Conservation (phyloP, 2,329 filamentous ascomycete genomes). For the Penicillium sp. region DNA sequence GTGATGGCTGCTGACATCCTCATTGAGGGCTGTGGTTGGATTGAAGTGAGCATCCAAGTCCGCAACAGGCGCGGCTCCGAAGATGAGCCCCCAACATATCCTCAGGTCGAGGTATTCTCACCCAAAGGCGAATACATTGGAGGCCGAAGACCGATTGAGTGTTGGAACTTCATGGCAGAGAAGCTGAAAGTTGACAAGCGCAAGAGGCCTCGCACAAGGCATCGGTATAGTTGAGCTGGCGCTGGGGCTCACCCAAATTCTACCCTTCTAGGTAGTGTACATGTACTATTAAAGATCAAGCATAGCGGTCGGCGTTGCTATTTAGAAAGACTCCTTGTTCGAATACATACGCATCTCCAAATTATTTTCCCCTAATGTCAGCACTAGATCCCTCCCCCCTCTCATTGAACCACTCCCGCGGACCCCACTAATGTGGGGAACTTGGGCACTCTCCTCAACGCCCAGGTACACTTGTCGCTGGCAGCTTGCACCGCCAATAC, state of each 20-base stretch:
- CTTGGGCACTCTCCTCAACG: neutral
- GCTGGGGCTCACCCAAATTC: neutral
- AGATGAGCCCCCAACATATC: conserved; percentile 46
- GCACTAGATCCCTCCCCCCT: neutral
- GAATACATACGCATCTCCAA: conserved; percentile 4
- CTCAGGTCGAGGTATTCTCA: conserved; percentile 76
- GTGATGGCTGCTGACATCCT: conserved; percentile 81
- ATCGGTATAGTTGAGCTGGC: conserved; percentile 12
- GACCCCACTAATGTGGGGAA: neutral
- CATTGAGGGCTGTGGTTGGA: conserved; percentile 90
- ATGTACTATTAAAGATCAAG: conserved; percentile 19
- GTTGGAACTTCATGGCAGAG: conserved; percentile 34
- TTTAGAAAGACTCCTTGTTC: neutral
- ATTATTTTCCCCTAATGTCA: neutral
- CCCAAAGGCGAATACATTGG: conserved; percentile 82
- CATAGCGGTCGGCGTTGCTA: conserved; percentile 23
- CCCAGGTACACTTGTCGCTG: no score
- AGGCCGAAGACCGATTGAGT: conserved; percentile 33
- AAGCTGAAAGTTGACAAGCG: conserved; percentile 33
- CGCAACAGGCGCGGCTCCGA: conserved; percentile 52
- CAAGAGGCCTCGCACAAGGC: conserved; percentile 23
- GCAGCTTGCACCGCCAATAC: no score
- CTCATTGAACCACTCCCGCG: neutral
- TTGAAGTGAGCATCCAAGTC: conserved; percentile 83
- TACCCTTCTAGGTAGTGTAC: neutral